phyloP scores from a whole-genome alignment of 1,139 yeast species.

The Meyerozyma guilliermondii region DNA sequence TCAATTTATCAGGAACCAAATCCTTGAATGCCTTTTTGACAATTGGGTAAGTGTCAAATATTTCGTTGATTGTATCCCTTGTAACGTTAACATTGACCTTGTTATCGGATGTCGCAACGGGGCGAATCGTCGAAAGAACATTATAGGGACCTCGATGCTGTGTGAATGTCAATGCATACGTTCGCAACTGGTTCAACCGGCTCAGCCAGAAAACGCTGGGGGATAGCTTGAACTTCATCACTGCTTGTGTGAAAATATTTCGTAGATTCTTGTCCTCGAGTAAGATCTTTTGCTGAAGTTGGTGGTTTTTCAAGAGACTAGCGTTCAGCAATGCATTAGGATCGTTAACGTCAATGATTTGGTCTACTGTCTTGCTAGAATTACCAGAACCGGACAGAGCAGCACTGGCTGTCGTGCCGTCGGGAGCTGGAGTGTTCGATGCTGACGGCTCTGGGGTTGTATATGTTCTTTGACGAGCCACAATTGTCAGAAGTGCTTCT shows the following conservation, averaged over 20 bases:
- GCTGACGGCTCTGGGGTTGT: conserved; percentile 17
- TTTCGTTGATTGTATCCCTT: conserved; percentile 82
- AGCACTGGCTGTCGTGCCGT: conserved; percentile 5
- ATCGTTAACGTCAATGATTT: conserved; percentile 12
- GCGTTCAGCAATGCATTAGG: conserved; percentile 32
- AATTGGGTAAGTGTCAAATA: conserved; percentile 89
- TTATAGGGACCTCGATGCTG: conserved; percentile 93
- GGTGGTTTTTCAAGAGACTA: conserved; percentile 57
- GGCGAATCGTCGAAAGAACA: conserved; percentile 87
- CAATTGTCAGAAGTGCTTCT: conserved; percentile 62
- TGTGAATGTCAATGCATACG: conserved; percentile 76
- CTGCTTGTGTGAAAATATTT: conserved; percentile 81
- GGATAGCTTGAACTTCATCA: conserved; percentile 70
- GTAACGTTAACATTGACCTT: conserved; percentile 91
- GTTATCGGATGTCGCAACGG: conserved; percentile 84
- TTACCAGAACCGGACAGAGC: conserved; percentile 4
- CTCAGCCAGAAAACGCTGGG: conserved; percentile 88
- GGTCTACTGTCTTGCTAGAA: conserved; percentile 6
- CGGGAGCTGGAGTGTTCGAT: conserved; percentile 8
- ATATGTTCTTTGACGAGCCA: conserved; percentile 59
- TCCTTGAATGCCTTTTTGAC: conserved; percentile 89
- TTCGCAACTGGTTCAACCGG: conserved; percentile 71
- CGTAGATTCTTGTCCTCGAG: conserved; percentile 67
- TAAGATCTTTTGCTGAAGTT: conserved; percentile 72
- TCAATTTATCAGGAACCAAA: conserved; percentile 72